These are phyloP conservation scores for Angophora floribunda DNA, from an alignment of 345 rosid genomes.

Conservation along the genomic window DNA sequence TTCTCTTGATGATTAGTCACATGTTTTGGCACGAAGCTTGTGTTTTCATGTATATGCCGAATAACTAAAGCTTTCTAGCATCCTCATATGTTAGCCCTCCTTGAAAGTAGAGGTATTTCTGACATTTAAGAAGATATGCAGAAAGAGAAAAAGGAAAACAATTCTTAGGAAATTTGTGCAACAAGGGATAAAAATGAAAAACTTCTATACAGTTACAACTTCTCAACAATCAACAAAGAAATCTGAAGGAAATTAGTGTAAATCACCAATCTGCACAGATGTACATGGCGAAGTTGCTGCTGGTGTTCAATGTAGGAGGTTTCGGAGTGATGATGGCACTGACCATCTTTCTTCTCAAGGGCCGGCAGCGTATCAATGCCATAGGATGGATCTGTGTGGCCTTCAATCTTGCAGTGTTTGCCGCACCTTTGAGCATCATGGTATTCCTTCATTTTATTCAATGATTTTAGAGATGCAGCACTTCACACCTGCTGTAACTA, in stretches of 20 bases:
- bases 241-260: background rate
- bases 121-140: background rate
- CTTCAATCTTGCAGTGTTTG: slow-evolving; percentile 55
- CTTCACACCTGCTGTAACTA: background rate
- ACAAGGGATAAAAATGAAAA: background rate
- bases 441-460: slow-evolving; percentile 6
- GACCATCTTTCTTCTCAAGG: slow-evolving; percentile 23
- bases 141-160: background rate
- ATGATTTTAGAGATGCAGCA: background rate
- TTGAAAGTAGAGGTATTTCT: background rate
- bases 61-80: background rate
- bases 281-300: slow-evolving; percentile 34
- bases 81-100: background rate
- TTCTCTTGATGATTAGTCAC: background rate
- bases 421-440: slow-evolving; percentile 76
- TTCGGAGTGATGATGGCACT: slow-evolving; percentile 31
- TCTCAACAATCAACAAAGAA: background rate
- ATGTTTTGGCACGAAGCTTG: background rate
- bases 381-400: slow-evolving; percentile 82
- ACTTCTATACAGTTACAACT: background rate
- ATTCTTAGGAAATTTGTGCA: background rate
- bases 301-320: slow-evolving; percentile 46
- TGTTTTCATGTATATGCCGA: background rate
- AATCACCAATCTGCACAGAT: slow-evolving; percentile 21
- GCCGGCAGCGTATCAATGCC: slow-evolving; percentile 22